Evolutionary conservation across 495 filamentous ascomycete genomes (phyloP).

Genomic region (Parathielavia hyrcaniae): DNA sequence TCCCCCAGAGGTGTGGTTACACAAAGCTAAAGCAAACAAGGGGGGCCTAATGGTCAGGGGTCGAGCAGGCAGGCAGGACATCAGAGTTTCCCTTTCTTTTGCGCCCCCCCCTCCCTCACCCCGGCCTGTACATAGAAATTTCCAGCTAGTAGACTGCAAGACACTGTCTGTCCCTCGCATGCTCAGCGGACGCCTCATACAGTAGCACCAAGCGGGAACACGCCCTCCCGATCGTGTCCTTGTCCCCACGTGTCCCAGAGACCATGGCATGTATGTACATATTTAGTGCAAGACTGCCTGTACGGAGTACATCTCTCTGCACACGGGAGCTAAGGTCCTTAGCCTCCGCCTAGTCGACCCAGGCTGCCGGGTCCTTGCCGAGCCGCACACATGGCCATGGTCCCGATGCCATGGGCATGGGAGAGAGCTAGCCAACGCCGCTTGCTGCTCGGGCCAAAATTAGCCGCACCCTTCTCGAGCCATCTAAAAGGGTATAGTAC

Average conservation of each 20-base stretch:
- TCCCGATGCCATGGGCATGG: slow-evolving; percentile 7
- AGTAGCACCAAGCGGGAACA: no score
- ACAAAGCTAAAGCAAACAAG: slow-evolving; percentile 11
- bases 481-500: no score
- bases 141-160: no score
- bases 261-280: no score
- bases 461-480: neutral
- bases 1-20: slow-evolving; percentile 18
- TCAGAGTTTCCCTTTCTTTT: neutral
- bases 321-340: slow-evolving; percentile 1
- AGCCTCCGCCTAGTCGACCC: slow-evolving; percentile 7
- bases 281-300: no score
- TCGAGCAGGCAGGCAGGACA: neutral
- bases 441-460: neutral
- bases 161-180: no score
- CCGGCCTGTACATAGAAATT: no score
- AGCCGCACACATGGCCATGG: neutral
- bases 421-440: neutral
- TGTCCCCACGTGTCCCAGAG: neutral
- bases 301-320: no score
- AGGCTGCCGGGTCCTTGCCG: slow-evolving; percentile 1
- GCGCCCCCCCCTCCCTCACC: no score
- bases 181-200: no score
- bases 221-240: neutral
- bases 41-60: neutral